These are phyloP conservation scores for Houttuynia cordata DNA, from an alignment of 164 flowering plant species.

Conservation along the genomic window DNA sequence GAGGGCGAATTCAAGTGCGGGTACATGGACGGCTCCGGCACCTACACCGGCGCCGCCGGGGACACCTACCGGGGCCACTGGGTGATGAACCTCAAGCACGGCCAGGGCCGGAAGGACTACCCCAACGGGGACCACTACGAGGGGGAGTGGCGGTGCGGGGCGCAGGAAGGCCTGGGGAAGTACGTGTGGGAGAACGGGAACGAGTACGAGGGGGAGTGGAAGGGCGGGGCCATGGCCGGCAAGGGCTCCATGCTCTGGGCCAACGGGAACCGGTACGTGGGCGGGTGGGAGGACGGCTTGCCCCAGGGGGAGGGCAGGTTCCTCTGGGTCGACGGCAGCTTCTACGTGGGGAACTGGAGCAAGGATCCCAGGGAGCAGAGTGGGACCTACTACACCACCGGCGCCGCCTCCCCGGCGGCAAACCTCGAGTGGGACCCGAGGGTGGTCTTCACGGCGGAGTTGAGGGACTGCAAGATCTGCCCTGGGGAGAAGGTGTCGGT, in stretches of 20 bases:
- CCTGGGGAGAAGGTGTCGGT: conserved; percentile 51
- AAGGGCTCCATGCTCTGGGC: conserved; percentile 47
- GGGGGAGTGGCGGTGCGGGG: conserved; percentile 71
- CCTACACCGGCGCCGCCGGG: conserved; percentile 44
- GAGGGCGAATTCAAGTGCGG: conserved; percentile 79
- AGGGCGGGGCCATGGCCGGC: conserved; percentile 36
- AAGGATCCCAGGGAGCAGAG: conserved; percentile 40
- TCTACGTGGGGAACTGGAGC: conserved; percentile 66
- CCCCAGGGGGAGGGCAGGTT: conserved; percentile 63
- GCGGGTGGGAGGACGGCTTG: conserved; percentile 56
- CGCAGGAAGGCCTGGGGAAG: conserved; percentile 67
- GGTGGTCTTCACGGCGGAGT: conserved; percentile 34
- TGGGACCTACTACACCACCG: conserved; percentile 57
- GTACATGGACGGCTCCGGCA: conserved; percentile 78
- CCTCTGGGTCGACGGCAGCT: conserved; percentile 55
- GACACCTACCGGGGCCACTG: conserved; percentile 62
- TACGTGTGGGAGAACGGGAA: conserved; percentile 62
- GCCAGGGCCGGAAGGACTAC: conserved; percentile 47
- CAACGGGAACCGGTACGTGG: conserved; percentile 55
- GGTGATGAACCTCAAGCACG: conserved; percentile 67
- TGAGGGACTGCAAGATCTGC: conserved; percentile 42
- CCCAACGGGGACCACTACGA: conserved; percentile 69
- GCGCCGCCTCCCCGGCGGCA: conserved; percentile 12
- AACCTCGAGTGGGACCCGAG: conserved; percentile 62
- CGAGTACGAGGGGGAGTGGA: conserved; percentile 57